These are phyloP conservation scores for Lactarius hengduanensis DNA, from an alignment of 768 basidiomycete species.

Conservation along the genomic window DNA sequence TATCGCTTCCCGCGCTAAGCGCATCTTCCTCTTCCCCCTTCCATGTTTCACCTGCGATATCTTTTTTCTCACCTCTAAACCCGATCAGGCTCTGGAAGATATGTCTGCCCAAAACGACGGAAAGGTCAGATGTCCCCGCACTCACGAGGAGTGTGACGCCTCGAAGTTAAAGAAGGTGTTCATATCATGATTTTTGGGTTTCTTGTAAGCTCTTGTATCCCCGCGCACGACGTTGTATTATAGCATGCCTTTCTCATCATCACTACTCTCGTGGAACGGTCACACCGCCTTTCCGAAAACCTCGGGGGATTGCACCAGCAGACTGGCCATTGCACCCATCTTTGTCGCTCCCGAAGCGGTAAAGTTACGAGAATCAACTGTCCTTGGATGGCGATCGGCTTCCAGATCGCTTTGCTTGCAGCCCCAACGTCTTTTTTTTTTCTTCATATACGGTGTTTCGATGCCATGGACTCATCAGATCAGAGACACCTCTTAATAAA, in stretches of 20 bases:
- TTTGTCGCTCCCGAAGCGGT: neutral
- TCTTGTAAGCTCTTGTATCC: neutral
- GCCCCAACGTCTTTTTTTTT: neutral
- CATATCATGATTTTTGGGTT: constrained; percentile 58
- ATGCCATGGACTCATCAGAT: neutral
- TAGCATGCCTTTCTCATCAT: neutral
- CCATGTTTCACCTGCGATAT: neutral
- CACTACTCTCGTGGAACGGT: neutral
- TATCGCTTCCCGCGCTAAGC: neutral
- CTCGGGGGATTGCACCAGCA: neutral
- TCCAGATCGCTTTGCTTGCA: neutral
- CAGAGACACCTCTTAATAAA: constrained; percentile 3
- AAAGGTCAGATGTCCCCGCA: constrained; percentile 80
- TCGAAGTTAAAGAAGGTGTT: constrained; percentile 80
- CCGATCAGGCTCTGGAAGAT: constrained; percentile 71
- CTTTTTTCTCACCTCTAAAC: neutral
- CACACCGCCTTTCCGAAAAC: neutral
- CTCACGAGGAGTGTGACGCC: constrained; percentile 62
- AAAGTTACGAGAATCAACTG: neutral
- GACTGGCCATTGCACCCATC: neutral
- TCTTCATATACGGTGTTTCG: constrained; percentile 5
- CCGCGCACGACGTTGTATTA: constrained; percentile 5
- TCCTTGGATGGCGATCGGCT: neutral
- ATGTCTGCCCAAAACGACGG: constrained; percentile 83
- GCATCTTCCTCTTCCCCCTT: neutral